A percentile compares a stretch with the other conserved stretches of the same genome.
Conservation (phyloP, 805 yeast species). For the Priceomyces castillae region DNA sequence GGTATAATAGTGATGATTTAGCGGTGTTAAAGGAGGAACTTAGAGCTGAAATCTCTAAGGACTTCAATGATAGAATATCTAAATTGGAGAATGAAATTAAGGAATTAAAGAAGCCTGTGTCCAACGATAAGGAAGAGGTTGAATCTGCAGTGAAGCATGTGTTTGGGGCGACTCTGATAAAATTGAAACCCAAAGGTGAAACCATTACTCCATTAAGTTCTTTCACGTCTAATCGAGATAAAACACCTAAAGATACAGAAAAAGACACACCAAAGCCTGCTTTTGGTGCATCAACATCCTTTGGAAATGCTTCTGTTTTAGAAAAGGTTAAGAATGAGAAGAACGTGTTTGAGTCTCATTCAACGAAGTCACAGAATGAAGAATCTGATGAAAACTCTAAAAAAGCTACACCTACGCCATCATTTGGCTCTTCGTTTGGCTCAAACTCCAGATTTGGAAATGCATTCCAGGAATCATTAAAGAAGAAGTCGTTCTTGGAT, state of each 20-base stretch:
- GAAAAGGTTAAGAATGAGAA: slow-evolving; percentile 23
- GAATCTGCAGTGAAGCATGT: neutral
- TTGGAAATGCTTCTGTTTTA: slow-evolving; percentile 28
- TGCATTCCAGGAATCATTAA: slow-evolving; percentile 53
- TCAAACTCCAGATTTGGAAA: slow-evolving; percentile 46
- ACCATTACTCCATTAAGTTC: slow-evolving; percentile 16
- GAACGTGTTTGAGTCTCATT: slow-evolving; percentile 26
- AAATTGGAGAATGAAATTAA: slow-evolving; percentile 21
- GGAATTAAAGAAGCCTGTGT: slow-evolving; percentile 13
- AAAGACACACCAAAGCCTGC: slow-evolving; percentile 13
- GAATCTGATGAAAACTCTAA: slow-evolving; percentile 1
- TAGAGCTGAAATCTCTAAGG: slow-evolving; percentile 26
- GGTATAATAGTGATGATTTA: slow-evolving; percentile 8
- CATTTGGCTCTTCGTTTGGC: slow-evolving; percentile 37
- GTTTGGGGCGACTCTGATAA: slow-evolving; percentile 11
- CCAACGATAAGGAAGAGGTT: neutral
- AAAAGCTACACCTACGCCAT: slow-evolving; percentile 9
- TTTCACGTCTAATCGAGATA: slow-evolving; percentile 7
- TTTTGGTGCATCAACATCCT: slow-evolving; percentile 42
- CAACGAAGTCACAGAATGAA: slow-evolving; percentile 10
- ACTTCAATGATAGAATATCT: slow-evolving; percentile 16
- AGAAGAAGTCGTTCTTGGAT: slow-evolving; percentile 59
- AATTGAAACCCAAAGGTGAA: slow-evolving; percentile 2
- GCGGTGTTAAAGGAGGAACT: slow-evolving; percentile 31
- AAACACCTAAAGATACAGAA: slow-evolving; percentile 11